Evolutionary conservation across 306 rosid species (phyloP), one percentile per base, ranked within the genome.

Genomic region (Amphicarpaea edgeworthii): DNA sequence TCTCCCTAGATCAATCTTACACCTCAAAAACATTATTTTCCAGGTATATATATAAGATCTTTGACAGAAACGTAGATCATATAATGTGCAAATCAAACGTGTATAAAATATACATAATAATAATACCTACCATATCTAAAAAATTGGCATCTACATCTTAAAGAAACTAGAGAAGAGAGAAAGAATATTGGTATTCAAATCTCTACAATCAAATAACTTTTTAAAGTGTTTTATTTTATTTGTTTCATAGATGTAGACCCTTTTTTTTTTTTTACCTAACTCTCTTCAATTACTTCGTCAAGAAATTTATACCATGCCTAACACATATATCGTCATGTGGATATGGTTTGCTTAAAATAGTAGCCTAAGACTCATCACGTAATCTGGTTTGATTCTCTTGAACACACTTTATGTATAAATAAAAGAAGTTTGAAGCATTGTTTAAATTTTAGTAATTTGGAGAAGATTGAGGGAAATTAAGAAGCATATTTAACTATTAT

Each of bases 31-130:
- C n/a, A 24, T 24, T 42, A 42, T 34, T 71, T 53, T 38, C 47
- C 47, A 30, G 43, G 17, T 47, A 40, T 5, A 12, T 47, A 40
- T 5, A 12, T 26, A 62, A 62, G 26, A 79, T 30, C 16, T 17
- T 70, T 49, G 47, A 46, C 61, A n/a, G 19, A 32, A 47, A 19
- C 40, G 40, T 20, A 37, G 40, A 71, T 37, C 76, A 57, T 77
- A 43, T 40, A 70, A 60, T 74, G 83, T 83, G 83, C 83, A 78
- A 68, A 61, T 83, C 86, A 68, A 79, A 61, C 77, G 78, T 68
- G 83, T 69, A 51, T 61, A 60, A 68, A 38, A 73, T 69, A 74
- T 24, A 12, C 71, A 28, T 79, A 43, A 50, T 75, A 79, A n/a
- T 79, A 42, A 50, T 75, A 79, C 86, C 86, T 75, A 83, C 78